phyloP scores from a whole-genome alignment of 169 alveolate genomes.

The Plasmodium gonderi region DNA sequence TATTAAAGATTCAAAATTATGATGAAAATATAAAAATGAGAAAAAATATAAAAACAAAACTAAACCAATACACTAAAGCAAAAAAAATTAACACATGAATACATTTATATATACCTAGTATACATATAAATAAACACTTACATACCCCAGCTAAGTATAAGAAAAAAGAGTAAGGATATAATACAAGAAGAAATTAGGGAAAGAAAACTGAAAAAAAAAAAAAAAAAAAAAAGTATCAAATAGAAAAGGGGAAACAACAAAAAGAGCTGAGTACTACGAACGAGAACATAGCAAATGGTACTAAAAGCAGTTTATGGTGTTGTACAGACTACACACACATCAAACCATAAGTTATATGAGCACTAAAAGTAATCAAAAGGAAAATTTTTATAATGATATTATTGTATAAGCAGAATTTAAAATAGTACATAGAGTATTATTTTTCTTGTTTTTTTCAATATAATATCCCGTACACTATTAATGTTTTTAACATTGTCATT shows the following conservation, averaged over 20 bases:
- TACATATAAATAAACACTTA: not conserved
- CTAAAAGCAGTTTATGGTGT: not conserved
- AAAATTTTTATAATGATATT: constrained; percentile 4
- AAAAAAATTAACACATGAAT: not conserved
- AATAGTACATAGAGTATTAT: not conserved
- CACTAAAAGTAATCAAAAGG: not conserved
- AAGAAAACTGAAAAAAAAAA: not conserved
- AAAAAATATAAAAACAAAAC: not conserved
- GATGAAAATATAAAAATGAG: not conserved
- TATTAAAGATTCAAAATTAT: not conserved
- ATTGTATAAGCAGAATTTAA: not conserved
- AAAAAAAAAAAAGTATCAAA: not conserved
- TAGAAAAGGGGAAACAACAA: not conserved
- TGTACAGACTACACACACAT: not conserved
- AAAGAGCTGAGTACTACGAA: not conserved
- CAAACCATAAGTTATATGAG: constrained; percentile 48
- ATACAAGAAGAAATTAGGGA: not conserved
- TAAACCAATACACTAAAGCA: not conserved
- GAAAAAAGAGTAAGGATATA: not conserved
- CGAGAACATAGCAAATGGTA: not conserved
- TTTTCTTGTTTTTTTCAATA: not conserved
- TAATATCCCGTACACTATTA: not conserved
- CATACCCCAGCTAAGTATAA: too few species aligned
- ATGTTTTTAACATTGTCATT: constrained; percentile 20
- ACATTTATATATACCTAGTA: not conserved